Conservation (phyloP, 192 early-diverging fungal genomes). For the Umbelopsis sp. region DNA sequence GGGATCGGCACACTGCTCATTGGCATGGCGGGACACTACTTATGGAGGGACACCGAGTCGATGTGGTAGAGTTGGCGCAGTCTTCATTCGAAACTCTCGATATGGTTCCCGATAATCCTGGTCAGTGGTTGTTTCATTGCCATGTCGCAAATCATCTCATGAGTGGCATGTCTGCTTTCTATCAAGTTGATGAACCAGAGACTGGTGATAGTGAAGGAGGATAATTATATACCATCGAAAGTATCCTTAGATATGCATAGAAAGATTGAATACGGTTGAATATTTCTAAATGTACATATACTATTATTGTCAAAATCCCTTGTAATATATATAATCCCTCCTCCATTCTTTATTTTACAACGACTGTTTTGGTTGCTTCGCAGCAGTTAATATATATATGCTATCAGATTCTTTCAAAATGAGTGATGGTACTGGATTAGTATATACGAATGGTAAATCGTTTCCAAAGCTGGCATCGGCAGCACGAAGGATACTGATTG, state of each 20-base stretch:
- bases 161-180: constrained; percentile 46
- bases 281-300: not conserved
- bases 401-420: constrained; percentile 53
- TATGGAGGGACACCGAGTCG: constrained; percentile 39
- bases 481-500: constrained; percentile 53
- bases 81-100: constrained; percentile 38
- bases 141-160: constrained; percentile 44
- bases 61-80: constrained; percentile 44
- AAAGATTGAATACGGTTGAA: not conserved
- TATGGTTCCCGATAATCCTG: constrained; percentile 46
- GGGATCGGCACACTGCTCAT: constrained; percentile 35
- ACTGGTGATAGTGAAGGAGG: constrained; percentile 39
- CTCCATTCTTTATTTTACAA: not conserved
- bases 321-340: not conserved
- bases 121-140: constrained; percentile 49
- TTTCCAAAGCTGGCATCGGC: constrained; percentile 53
- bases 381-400: constrained; percentile 55
- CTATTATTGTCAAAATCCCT: not conserved
- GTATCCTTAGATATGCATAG: not conserved
- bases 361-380: not conserved
- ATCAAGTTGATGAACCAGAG: constrained; percentile 37
- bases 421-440: constrained; percentile 63
- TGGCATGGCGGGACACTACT: constrained; percentile 47
- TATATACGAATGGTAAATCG: constrained; percentile 67
- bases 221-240: not conserved